Conservation (phyloP, 2,329 filamentous ascomycete genomes). For the Trichoderma brevicompactum region DNA sequence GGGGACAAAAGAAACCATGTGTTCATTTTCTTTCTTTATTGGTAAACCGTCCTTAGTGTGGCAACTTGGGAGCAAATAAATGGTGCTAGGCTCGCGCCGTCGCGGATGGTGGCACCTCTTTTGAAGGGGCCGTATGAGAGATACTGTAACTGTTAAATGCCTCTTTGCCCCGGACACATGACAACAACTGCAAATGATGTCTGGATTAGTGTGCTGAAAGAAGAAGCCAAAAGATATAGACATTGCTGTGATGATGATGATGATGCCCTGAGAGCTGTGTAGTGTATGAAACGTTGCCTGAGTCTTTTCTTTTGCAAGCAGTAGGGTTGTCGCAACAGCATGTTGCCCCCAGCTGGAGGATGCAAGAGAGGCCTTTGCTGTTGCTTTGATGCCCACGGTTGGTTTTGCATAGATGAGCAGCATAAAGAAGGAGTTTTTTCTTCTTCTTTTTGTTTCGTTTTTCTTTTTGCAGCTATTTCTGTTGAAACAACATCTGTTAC, state of each 20-base stretch:
- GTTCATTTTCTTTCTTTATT: not conserved
- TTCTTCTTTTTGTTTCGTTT: too few relatives aligned
- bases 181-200: not conserved
- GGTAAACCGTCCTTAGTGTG: not conserved
- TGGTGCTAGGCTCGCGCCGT: slow-evolving; percentile 25
- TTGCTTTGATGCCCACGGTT: not conserved
- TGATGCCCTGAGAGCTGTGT: not conserved
- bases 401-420: not conserved
- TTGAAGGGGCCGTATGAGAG: too few relatives aligned
- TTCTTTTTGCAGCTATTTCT: not conserved
- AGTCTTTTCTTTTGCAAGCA: not conserved
- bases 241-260: not conserved
- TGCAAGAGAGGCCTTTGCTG: not conserved
- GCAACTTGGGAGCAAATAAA: slow-evolving; percentile 2
- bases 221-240: not conserved
- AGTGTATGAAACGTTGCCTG: slow-evolving; percentile 12
- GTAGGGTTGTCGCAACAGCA: not conserved
- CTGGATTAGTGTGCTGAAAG: not conserved
- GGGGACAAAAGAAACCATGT: too few relatives aligned
- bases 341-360: not conserved
- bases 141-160: slow-evolving; percentile 1
- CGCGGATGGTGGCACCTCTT: slow-evolving; percentile 6
- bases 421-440: not conserved
- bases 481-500: not conserved
- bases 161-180: slow-evolving; percentile 6